Conservation (phyloP, 2,329 filamentous ascomycete genomes). For the Penicillium concentricum region DNA sequence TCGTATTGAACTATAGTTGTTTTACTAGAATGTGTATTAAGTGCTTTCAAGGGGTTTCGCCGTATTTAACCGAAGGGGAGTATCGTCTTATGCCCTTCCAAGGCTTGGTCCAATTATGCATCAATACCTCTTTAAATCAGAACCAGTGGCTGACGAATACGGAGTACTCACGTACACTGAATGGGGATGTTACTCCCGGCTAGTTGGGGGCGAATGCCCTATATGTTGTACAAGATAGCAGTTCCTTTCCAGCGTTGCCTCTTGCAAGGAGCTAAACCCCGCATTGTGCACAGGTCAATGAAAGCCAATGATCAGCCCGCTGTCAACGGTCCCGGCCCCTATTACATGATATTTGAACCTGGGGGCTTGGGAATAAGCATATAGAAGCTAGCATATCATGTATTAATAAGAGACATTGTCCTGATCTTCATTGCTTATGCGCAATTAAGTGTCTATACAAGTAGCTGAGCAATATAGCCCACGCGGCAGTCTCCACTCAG, state of each 20-base stretch:
- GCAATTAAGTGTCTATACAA: not conserved
- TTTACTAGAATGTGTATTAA: not conserved
- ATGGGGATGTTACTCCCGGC: not conserved
- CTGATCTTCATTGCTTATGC: not conserved
- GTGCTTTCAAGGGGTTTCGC: not conserved
- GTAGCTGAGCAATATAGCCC: slow-evolving; percentile 10
- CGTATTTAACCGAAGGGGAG: not conserved
- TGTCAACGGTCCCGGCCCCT: slow-evolving; percentile 7
- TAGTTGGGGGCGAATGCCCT: not conserved
- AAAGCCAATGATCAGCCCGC: slow-evolving; percentile 6
- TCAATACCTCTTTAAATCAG: not conserved
- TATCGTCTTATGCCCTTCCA: not conserved
- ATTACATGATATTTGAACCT: not conserved
- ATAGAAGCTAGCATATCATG: not conserved
- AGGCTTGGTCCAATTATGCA: not conserved
- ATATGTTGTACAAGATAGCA: not conserved
- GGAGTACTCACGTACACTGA: not conserved
- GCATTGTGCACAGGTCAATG: slow-evolving; percentile 7
- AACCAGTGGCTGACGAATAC: not conserved
- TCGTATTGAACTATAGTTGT: not conserved
- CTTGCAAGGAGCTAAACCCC: slow-evolving; percentile 11
- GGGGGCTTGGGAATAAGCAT: not conserved
- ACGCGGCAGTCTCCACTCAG: slow-evolving; percentile 21
- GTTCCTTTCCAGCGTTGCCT: not conserved
- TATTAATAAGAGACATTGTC: not conserved